Conservation (phyloP, 495 filamentous ascomycete species). For the Umbilicaria muhlenbergii region DNA sequence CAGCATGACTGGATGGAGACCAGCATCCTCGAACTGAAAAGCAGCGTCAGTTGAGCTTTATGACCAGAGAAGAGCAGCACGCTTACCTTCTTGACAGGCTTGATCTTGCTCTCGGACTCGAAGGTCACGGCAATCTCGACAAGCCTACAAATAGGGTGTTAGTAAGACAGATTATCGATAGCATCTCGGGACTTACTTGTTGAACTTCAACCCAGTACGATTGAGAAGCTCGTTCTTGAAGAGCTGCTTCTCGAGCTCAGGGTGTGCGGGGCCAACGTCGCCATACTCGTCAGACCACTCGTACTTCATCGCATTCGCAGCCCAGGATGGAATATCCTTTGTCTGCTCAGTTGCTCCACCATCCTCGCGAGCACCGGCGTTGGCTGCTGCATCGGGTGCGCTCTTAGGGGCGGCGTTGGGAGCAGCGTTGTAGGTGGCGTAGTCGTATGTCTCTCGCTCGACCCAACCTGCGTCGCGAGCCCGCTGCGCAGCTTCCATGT, state of each 20-base stretch:
- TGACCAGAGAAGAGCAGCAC: not conserved
- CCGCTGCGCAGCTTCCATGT: slow-evolving; percentile 15
- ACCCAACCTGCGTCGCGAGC: slow-evolving; percentile 37
- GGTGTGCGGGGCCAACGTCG: slow-evolving; percentile 58
- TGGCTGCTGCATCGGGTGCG: not conserved
- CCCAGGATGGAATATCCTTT: slow-evolving; percentile 28
- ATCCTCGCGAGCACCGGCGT: not conserved
- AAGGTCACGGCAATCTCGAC: slow-evolving; percentile 39
- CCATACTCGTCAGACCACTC: slow-evolving; percentile 78
- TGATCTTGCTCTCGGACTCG: slow-evolving; percentile 37
- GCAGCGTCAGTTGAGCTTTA: not conserved
- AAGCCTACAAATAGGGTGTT: slow-evolving; percentile 27
- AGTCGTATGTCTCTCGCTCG: slow-evolving; percentile 34
- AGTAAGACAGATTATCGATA: not conserved
- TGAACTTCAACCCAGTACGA: slow-evolving; percentile 28
- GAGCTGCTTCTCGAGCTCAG: slow-evolving; percentile 53
- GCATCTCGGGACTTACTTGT: slow-evolving; percentile 21
- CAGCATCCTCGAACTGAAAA: slow-evolving; percentile 52
- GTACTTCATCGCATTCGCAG: slow-evolving; percentile 47
- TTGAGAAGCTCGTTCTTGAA: slow-evolving; percentile 41
- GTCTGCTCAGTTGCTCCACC: not conserved
- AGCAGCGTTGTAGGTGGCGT: slow-evolving; percentile 25
- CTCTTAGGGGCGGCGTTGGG: not conserved
- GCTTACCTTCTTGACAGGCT: slow-evolving; percentile 33
- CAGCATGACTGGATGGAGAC: slow-evolving; percentile 70